Evolutionary conservation across 2,329 filamentous ascomycete genomes (phyloP).

Genomic region (Colletotrichum lentis): DNA sequence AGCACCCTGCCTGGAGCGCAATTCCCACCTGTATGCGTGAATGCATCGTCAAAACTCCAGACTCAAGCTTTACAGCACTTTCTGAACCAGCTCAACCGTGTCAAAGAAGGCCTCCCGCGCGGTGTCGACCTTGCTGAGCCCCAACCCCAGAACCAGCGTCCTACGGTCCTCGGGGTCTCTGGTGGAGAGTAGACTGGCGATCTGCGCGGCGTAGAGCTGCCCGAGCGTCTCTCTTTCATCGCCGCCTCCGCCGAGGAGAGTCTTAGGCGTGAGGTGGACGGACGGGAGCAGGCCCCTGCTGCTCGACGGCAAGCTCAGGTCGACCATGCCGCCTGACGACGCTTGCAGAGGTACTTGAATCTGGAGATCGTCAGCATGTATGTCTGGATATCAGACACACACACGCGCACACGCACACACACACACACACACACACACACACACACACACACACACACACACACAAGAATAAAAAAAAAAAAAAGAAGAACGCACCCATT

Average conservation of each 20-base stretch:
- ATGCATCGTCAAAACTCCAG: neutral
- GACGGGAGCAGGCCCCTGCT: slow-evolving; percentile 71
- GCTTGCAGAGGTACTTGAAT: slow-evolving; percentile 81
- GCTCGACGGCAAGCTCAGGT: slow-evolving; percentile 63
- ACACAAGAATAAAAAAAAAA: too few relatives aligned
- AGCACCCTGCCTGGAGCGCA: too few relatives aligned
- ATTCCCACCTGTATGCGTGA: too few relatives aligned
- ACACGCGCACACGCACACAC: too few relatives aligned
- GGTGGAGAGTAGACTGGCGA: slow-evolving; percentile 80
- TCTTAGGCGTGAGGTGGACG: slow-evolving; percentile 83
- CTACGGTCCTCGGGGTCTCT: slow-evolving; percentile 71
- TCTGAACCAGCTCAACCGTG: slow-evolving; percentile 68
- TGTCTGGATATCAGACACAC: accelerated
- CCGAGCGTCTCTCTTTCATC: slow-evolving; percentile 82
- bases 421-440: too few relatives aligned
- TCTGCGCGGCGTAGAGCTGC: slow-evolving; percentile 88
- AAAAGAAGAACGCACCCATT: slow-evolving; percentile 90
- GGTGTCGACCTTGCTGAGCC: slow-evolving; percentile 60
- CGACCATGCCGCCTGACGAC: slow-evolving; percentile 69
- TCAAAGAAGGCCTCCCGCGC: slow-evolving; percentile 70
- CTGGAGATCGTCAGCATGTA: slow-evolving; percentile 50
- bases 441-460: too few relatives aligned
- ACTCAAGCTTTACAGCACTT: slow-evolving; percentile 55
- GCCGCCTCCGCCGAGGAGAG: slow-evolving; percentile 83
- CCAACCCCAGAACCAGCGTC: slow-evolving; percentile 69